phyloP scores from a whole-genome alignment of 768 basidiomycete genomes.

The Serendipita sp. region DNA sequence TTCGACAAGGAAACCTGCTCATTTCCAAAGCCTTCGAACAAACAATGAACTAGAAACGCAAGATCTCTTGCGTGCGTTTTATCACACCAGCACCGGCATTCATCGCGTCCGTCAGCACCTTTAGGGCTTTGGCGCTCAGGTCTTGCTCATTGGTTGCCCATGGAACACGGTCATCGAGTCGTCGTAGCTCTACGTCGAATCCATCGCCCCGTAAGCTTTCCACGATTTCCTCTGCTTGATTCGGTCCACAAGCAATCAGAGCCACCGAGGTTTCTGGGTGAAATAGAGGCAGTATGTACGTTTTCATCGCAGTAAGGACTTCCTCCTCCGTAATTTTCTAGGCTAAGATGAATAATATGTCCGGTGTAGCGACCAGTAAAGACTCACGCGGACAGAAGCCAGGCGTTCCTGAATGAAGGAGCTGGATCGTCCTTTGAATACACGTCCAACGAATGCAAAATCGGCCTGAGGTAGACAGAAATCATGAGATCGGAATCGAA shows the following conservation, averaged over 20 bases:
- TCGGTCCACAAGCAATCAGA: constrained; percentile 71
- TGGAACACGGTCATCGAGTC: constrained; percentile 38
- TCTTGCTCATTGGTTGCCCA: neutral
- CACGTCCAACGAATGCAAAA: neutral
- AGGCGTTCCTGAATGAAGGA: neutral
- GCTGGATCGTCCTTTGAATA: neutral
- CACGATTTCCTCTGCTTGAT: constrained; percentile 57
- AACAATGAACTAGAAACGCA: neutral
- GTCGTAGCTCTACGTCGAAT: constrained; percentile 61
- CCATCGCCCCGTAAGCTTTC: constrained; percentile 49
- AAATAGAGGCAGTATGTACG: constrained; percentile 77
- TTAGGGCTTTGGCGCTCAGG: neutral
- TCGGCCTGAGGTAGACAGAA: neutral
- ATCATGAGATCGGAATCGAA: neutral
- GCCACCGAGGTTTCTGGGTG: constrained; percentile 57
- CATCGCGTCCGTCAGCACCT: neutral
- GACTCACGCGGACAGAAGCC: neutral
- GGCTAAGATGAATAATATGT: neutral
- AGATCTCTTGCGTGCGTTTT: neutral
- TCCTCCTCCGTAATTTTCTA: constrained; percentile 65
- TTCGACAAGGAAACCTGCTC: too few species aligned
- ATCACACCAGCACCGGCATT: neutral
- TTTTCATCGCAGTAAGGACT: constrained; percentile 49
- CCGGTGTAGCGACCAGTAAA: neutral
- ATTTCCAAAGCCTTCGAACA: too few species aligned